A percentile compares a stretch with the other conserved stretches of the same genome.
These are phyloP conservation scores for Xylaria sp. DNA, from an alignment of 2,329 filamentous ascomycete species.

Conservation along the genomic window DNA sequence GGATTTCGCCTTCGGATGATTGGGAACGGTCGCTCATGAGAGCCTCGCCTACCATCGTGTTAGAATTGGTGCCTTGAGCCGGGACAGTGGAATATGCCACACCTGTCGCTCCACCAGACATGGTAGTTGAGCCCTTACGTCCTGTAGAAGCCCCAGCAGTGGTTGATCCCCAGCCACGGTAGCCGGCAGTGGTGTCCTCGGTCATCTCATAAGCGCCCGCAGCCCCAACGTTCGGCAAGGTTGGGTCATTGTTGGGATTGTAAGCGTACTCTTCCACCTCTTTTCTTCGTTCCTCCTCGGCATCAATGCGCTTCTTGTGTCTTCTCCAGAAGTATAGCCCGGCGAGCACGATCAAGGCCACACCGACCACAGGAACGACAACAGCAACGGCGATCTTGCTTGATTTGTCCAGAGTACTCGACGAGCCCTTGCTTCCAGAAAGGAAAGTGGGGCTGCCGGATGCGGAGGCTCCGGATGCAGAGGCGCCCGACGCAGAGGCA, in stretches of 20 bases:
- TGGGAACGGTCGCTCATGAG: constrained; percentile 49
- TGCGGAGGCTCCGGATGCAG: constrained; percentile 14
- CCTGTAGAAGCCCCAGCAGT: constrained; percentile 61
- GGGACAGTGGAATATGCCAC: constrained; percentile 70
- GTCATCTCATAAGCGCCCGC: constrained; percentile 66
- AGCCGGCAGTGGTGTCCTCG: constrained; percentile 71
- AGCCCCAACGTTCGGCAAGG: constrained; percentile 50
- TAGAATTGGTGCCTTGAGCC: constrained; percentile 58
- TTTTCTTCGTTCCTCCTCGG: constrained; percentile 83
- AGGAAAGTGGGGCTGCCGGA: constrained; percentile 20
- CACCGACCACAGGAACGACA: constrained; percentile 84
- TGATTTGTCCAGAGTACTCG: constrained; percentile 49
- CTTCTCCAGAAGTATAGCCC: constrained; percentile 83
- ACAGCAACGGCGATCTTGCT: constrained; percentile 88
- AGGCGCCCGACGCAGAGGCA: constrained; percentile 5
- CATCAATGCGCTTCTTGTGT: constrained; percentile 77
- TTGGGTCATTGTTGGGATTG: constrained; percentile 95
- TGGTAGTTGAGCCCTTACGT: constrained; percentile 81
- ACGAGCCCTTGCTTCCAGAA: constrained; percentile 15
- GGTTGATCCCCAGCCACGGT: constrained; percentile 90
- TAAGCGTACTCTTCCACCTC: constrained; percentile 97
- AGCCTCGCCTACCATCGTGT: constrained; percentile 64
- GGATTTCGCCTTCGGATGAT: constrained; percentile 70
- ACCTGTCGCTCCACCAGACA: constrained; percentile 67
- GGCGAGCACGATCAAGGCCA: constrained; percentile 71